A percentile compares a stretch with the other conserved stretches of the same genome.
Evolutionary conservation across 164 flowering plant species (phyloP).

Genomic region (Stephania japonica): DNA sequence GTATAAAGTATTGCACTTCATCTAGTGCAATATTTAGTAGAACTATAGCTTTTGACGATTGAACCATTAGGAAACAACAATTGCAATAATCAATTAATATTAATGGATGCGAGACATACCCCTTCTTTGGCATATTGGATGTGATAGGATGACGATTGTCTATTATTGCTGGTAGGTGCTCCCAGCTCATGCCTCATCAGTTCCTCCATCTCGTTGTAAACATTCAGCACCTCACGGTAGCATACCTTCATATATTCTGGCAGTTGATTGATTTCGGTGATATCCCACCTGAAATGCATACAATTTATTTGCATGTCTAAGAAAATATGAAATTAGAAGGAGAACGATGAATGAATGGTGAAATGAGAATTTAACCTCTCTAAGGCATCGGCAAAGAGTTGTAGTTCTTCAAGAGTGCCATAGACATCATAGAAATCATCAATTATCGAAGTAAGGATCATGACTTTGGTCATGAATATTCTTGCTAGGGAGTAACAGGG

Average conservation of each 20-base stretch:
- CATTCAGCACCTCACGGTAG: conserved; percentile 22
- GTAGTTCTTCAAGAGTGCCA: conserved; percentile 10
- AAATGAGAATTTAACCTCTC: too few species aligned
- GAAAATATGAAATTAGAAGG: too few species aligned
- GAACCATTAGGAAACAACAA: too few species aligned
- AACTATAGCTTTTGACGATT: too few species aligned
- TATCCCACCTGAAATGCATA: conserved; percentile 49
- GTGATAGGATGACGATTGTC: conserved; percentile 4
- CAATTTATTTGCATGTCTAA: too few species aligned
- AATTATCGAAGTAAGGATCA: conserved; percentile 9
- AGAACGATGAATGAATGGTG: too few species aligned
- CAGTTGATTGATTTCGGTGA: conserved; percentile 15
- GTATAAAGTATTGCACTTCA: too few species aligned
- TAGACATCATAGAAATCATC: conserved; percentile 24
- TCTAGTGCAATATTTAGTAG: too few species aligned
- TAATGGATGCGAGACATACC: conserved; percentile 14
- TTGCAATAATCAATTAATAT: neutral
- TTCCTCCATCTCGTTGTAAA: conserved; percentile 22
- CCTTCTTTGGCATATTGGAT: conserved; percentile 23
- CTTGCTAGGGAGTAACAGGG: conserved; percentile 16
- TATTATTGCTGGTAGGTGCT: neutral
- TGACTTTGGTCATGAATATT: conserved; percentile 14
- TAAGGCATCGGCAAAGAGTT: too few species aligned
- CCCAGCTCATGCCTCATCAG: conserved; percentile 26
- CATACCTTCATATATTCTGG: neutral